Evolutionary conservation across 1,284 basidiomycete genomes (phyloP), one percentile per base, ranked within the genome.

Genomic region (Ceratobasidium sp.): DNA sequence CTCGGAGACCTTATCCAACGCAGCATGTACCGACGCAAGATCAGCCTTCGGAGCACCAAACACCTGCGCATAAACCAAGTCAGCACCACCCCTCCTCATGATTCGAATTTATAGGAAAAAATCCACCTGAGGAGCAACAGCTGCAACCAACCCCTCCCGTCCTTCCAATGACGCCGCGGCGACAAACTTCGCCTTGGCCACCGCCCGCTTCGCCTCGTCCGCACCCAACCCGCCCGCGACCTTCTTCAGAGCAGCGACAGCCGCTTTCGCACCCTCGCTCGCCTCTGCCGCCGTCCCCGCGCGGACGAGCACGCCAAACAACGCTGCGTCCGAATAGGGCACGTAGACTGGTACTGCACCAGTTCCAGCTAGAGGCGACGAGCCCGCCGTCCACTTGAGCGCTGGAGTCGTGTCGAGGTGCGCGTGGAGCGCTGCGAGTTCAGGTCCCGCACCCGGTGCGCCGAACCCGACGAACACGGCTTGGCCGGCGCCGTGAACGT

Each of bases 391-490:
- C 96, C 96, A 98, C 86, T 98, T 98, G 84, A 98, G 87, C 56
- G 94, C 89, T 18, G 92, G 88, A 13, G 87, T 84, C 3, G 94
- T 89, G 71, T 93, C 92, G 81, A 98, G 87, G 82, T 96, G 89
- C 53, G 94, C 91, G 49, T 91, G 89, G 78, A 98, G 91, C 56
- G 94, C 92, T 49, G 93, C 90, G 79, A 95, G 89, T 81, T 93
- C 95, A 3, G 93, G 85, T 9, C 90, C 85, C 63, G 93, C 89
- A 51, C 90, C 90, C 33, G 92, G 85, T 33, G 89, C 85, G 58
- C 95, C 96, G 83, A 92, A 96, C 0, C 95, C 95, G 83, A 97
- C 90, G 85, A 97, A 94, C 61, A 95, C 87, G 13, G 95, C 95
- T 83, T 95, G 92, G 4, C n/a, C 89, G 89, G 44, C 89, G 90